Evolutionary conservation across 2,329 filamentous ascomycete species (phyloP), one percentile per base, ranked within the genome.

Genomic region (Cercospora nicotianae): DNA sequence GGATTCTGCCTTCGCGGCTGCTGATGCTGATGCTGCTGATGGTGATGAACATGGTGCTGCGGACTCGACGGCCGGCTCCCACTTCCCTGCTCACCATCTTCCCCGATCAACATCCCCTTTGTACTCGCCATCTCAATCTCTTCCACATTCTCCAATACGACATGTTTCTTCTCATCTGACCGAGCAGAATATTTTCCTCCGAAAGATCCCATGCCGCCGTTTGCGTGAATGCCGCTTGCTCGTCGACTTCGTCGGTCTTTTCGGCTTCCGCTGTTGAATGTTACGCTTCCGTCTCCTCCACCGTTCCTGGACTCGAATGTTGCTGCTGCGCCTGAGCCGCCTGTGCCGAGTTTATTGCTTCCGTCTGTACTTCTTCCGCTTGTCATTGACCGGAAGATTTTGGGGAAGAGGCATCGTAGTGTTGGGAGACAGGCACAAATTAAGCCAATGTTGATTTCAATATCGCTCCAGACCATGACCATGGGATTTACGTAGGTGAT

Each of bases 361-460:
- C 48, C 23, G 5, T 53, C 48, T 53, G 48, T 53, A 28, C 48
- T 26, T 13, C 20, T 53, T 3, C 20, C 48, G 5, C 48, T 53
- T 23, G 48, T 53, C 48, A 53, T 53, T 26, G 48, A 53, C 7
- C 48, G 48, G 48, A 53, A 53, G 2, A 53, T 26, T 3, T 53
- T 53, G 23, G 80, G 80, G 33, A 80, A 75, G 65, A 77, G 72
- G 74, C 23, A 75, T 67, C 51, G 80, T 33, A 78, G 69, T 16
- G 78, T 77, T 7, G 78, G 79, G 9, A 80, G 72, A 60, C 75
- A 79, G 8, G 76, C 77, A 66, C 75, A 79, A n/a, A 79, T 72
- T 20, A 80, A 77, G 18, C 73, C 76, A 23, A 75, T 72, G 63
- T 79, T 79, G 63, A 76, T 70, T 69, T 80, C 79, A 12, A 79